phyloP scores from a whole-genome alignment of 2,329 filamentous ascomycete genomes.

The Fusarium equiseti region DNA sequence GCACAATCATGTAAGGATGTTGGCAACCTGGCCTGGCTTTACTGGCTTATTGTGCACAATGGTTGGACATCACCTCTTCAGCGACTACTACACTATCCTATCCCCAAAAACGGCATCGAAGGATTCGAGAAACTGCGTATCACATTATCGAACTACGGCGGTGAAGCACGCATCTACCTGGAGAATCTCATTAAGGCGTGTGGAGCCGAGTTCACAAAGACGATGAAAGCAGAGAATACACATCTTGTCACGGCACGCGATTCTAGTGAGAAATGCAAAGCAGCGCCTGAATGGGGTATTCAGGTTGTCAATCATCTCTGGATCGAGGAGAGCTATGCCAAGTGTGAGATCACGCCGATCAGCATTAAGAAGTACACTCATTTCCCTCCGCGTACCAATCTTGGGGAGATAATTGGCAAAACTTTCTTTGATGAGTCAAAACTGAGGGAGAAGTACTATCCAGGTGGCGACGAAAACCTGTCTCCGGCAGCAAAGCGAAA shows the following conservation, averaged over 20 bases:
- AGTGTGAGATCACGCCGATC: slow-evolving; percentile 80
- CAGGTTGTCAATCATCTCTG: slow-evolving; percentile 93
- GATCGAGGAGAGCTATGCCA: slow-evolving; percentile 97
- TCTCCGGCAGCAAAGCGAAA: slow-evolving; percentile 60
- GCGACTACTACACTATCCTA: slow-evolving; percentile 88
- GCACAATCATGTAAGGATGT: slow-evolving; percentile 84
- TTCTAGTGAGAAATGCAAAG: slow-evolving; percentile 91
- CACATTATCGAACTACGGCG: slow-evolving; percentile 95
- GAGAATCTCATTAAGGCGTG: slow-evolving; percentile 89
- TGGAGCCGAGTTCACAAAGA: slow-evolving; percentile 92
- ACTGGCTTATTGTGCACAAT: slow-evolving; percentile 89
- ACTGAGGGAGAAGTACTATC: slow-evolving; percentile 76
- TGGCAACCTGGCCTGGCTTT: slow-evolving; percentile 94
- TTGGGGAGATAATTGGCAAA: slow-evolving; percentile 92
- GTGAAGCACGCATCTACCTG: slow-evolving; percentile 91
- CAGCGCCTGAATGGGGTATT: slow-evolving; percentile 92
- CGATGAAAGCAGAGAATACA: slow-evolving; percentile 94
- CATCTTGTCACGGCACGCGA: slow-evolving; percentile 93
- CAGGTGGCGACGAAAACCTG: slow-evolving; percentile 67
- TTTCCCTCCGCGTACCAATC: slow-evolving; percentile 89
- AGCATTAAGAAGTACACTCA: slow-evolving; percentile 82
- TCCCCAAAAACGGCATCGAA: slow-evolving; percentile 80
- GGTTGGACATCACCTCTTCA: slow-evolving; percentile 87
- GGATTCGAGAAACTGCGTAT: slow-evolving; percentile 83
- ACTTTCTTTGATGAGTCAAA: slow-evolving; percentile 77